Conservation (phyloP, 768 basidiomycete genomes). For the Holtermannia corniformis region DNA sequence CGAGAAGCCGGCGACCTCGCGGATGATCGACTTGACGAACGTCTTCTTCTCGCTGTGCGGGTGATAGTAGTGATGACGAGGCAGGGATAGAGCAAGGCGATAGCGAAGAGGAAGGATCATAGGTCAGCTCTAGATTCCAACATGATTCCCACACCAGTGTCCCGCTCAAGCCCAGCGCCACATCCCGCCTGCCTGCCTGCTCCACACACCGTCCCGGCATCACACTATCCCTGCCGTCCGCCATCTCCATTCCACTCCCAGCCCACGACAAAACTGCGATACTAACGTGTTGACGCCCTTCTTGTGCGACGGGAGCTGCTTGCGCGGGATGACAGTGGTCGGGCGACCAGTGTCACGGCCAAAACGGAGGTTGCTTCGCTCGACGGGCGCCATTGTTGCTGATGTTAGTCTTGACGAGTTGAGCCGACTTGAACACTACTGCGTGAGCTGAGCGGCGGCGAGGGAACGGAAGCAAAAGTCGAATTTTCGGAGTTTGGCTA, state of each 20-base stretch:
- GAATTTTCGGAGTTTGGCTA: no score
- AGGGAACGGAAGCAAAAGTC: no score
- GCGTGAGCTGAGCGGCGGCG: no score
- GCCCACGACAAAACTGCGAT: no score
- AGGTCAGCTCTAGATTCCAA: neutral
- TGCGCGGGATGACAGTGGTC: constrained; percentile 71
- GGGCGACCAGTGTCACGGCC: constrained; percentile 83
- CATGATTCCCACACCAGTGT: neutral
- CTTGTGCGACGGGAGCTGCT: constrained; percentile 70
- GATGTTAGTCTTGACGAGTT: no score
- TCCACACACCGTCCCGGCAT: no score
- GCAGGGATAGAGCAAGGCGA: neutral
- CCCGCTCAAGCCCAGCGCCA: no score
- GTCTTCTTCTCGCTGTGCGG: constrained; percentile 59
- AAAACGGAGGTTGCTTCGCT: constrained; percentile 52
- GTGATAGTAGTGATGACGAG: neutral
- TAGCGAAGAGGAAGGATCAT: neutral
- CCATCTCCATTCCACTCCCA: constrained; percentile 11
- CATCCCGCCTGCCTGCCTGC: no score
- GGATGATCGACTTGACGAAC: constrained; percentile 84
- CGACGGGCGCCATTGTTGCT: neutral
- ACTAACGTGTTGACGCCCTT: constrained; percentile 82
- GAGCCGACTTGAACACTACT: no score
- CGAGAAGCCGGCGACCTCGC: constrained; percentile 96
- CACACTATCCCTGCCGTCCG: no score